Evolutionary conservation across 2,329 filamentous ascomycete species (phyloP).

Genomic region (Penicillium frequentans): DNA sequence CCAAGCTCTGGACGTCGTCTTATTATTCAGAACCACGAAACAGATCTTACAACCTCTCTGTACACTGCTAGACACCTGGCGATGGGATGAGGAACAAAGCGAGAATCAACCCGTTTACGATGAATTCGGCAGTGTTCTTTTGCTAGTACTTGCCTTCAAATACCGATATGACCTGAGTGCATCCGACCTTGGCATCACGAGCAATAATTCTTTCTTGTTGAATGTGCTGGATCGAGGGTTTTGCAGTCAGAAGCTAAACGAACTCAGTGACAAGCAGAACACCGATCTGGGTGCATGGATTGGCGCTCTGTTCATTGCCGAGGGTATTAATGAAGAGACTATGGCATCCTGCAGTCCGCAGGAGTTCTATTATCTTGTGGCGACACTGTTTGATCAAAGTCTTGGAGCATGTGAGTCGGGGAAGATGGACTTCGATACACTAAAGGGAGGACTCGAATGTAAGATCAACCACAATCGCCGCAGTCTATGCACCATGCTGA

Average conservation of each 20-base stretch:
- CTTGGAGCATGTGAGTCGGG: conserved; percentile 57
- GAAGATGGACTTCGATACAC: conserved; percentile 56
- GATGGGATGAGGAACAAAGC: conserved; percentile 63
- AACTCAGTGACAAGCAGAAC: conserved; percentile 56
- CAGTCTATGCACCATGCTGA: neutral
- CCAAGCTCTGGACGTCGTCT: conserved; percentile 57
- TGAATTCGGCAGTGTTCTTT: conserved; percentile 62
- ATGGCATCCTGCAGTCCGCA: conserved; percentile 65
- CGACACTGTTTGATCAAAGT: conserved; percentile 63
- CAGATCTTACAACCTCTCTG: conserved; percentile 60
- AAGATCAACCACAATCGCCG: conserved; percentile 25
- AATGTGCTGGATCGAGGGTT: conserved; percentile 50
- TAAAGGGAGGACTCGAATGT: conserved; percentile 65
- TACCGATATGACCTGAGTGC: conserved; percentile 57
- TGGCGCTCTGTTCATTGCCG: conserved; percentile 61
- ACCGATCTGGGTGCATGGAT: conserved; percentile 62
- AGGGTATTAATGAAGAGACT: conserved; percentile 64
- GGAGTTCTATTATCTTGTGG: conserved; percentile 63
- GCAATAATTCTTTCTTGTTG: conserved; percentile 56
- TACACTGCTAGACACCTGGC: conserved; percentile 61
- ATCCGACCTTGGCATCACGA: conserved; percentile 54
- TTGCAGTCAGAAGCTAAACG: conserved; percentile 49
- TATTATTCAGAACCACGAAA: conserved; percentile 60
- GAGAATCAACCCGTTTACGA: conserved; percentile 67
- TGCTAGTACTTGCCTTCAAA: conserved; percentile 58